Evolutionary conservation across 257 asterid genomes (phyloP), one percentile per base, ranked within the genome.

Genomic region (Cinchona pubescens): DNA sequence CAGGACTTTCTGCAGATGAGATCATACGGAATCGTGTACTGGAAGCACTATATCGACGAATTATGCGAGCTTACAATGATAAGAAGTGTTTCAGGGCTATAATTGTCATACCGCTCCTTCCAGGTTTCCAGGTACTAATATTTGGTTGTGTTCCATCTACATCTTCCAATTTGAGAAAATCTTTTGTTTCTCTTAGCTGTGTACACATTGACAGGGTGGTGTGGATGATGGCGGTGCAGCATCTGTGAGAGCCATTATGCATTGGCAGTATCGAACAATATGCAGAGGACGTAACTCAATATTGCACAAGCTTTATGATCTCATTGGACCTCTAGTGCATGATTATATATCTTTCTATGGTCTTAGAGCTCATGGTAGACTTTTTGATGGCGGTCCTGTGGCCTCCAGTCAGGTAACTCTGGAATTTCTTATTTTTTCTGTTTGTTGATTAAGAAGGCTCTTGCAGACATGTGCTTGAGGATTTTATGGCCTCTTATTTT

Each of bases 181-280:
- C 45, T n/a, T 49, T 18, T 56, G 34, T 38, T 56, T 65, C 73
- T 67, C 56, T 75, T 73, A 51, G 83, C 78, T 66, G n/a, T 53
- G 64, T 81, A 55, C 70, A 15, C 65, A 63, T 78, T 77, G 67
- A 79, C 82, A 94, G 97, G 98, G 98, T 71, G 97, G 98, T 71
- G 87, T 92, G 84, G 98, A 94, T 86, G 97, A 94, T 82, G 91
- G 93, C 76, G 98, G 98, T 78, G 97, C 98, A 69, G 98, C 98
- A 79, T 92, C 98, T 79, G 97, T 92, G 76, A 86, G 98, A 82
- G 98, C 98, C 78, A 92, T 94, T 78, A 92, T 94, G 97, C 98
- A 90, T 85, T 94, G 98, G 98, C 97, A 92, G 77, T 92, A 92
- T 76, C 88, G 98, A 79, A 89, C 98, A 78, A 92, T 94, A 76